Evolutionary conservation across 768 basidiomycete genomes (phyloP), one percentile per base, ranked within the genome.

Genomic region (Rhodosporidiobolus sp.): DNA sequence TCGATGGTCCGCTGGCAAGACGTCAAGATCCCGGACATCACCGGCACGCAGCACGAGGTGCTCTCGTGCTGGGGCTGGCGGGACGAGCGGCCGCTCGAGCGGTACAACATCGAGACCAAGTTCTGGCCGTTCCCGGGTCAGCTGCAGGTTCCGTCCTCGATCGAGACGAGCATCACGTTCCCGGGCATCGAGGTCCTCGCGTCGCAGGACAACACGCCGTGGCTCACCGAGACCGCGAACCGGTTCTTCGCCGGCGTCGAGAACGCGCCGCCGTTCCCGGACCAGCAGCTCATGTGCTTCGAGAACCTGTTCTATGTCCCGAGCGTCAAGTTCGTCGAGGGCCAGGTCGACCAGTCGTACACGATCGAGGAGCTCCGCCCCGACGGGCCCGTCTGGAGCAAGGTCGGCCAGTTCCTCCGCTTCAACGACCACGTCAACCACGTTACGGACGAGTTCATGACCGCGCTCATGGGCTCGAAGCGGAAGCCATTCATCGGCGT

Each of bases 241-340:
- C 22, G 45, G 11, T 53, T 48, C 24, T 68, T 64, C 53, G 69
- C 62, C 24, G n/a, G 34, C 2, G 26, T 61, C 19, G 65, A 63
- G 12, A 45, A 60, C 14, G 62, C 69, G 8, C 73, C 73, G 4
- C 34, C 69, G 3, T 67, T 70, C 65, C 73, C 73, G n/a, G 73
- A 74, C 52, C 38, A 58, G 56, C 65, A 70, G 57, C 50, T 74
- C 30, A 48, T 74, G 43, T 74, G 73, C 69, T 70, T 74, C 52
- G 73, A 74, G 63, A 70, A 74, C 66, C 59, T 70, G n/a, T 74
- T 74, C 59, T 74, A 67, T 58, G 73, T 74, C 22, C 73, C 69
- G n/a, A 64, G 43, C 32, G 67, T 68, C 54, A 70, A 60, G 57
- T 70, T 67, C 10, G 62, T 64, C 57, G 52, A 70, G n/a, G 73